Evolutionary conservation across 2,329 filamentous ascomycete genomes (phyloP), one percentile per base, ranked within the genome.

Genomic region (Gyromitra esculenta): DNA sequence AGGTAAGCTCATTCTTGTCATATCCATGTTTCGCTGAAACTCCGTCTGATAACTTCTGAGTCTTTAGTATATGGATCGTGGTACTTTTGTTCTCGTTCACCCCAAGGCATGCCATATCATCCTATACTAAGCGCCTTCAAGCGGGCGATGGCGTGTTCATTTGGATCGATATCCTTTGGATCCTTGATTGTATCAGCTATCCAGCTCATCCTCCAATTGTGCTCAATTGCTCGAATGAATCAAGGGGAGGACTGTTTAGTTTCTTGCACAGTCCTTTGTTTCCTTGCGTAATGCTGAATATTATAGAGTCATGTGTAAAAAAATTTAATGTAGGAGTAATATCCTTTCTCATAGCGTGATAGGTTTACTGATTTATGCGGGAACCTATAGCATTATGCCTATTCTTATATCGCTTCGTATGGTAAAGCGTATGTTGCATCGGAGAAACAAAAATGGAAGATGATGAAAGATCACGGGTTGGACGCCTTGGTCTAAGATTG

Each of bases 341-440:
- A 69, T n/a, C 70, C 1, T 41, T 21, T 54, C n/a, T 25, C 15
- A 8, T 35, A 21, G 7, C 8, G 50, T 31, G 62, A 37, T 6
- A 31, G 4, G 37, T 21, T 37, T 37, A n/a, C 68, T 66, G 39
- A 65, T 41, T 59, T 13, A 6, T 9, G 43, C 35, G 31, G 45
- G n/a, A 21, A 72, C 45, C 9, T 48, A 39, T 43, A 76, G 63
- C 90, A 93, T 80, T 97, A 96, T 80, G 94, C 94, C 0, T 97
- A 96, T 84, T 94, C 90, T 39, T 93, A 97, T 82, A 97, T 98
- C 81, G 94, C 95, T 0, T 86, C 97, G 0, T 97, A 97, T 82
- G 95, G 95, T 18, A 96, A 96, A 83, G 85, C 91, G 0, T 98
- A 97, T 82, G 88, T 97, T 70, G 87, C 89, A 0, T 92, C 94